A percentile compares a stretch with the other conserved stretches of the same genome.
These are phyloP conservation scores for Pseudogymnoascus sp. DNA, from an alignment of 2,329 filamentous ascomycete species.

Conservation along the genomic window DNA sequence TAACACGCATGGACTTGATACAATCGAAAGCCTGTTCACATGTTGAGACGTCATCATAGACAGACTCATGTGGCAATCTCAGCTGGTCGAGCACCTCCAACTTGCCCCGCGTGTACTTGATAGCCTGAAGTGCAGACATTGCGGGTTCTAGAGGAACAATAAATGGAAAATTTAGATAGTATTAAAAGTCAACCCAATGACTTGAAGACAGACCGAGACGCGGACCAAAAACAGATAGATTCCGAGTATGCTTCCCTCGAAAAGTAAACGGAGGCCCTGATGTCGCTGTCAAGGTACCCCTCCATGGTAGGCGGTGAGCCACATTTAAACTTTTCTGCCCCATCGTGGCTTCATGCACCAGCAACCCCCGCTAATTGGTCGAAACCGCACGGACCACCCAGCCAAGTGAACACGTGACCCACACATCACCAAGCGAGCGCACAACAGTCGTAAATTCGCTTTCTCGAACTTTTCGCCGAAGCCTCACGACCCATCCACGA, in stretches of 20 bases:
- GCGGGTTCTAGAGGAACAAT: neutral
- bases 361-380: neutral
- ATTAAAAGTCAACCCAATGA: neutral
- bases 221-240: neutral
- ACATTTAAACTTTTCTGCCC: conserved; percentile 11
- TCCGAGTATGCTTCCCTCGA: neutral
- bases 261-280: neutral
- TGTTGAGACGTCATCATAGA: conserved; percentile 66
- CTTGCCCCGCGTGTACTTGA: conserved; percentile 65
- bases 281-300: conserved; percentile 10
- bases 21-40: conserved; percentile 73
- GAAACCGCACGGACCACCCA: neutral
- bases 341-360: conserved; percentile 3
- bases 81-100: conserved; percentile 77
- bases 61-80: conserved; percentile 70
- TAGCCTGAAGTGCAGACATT: conserved; percentile 57
- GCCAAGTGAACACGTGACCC: conserved; percentile 6
- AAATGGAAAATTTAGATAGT: neutral
- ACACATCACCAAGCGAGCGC: neutral
- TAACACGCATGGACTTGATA: conserved; percentile 71
- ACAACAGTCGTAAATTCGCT: conserved; percentile 5
- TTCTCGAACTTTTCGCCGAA: conserved; percentile 3
- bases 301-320: conserved; percentile 10
- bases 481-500: neutral
- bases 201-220: neutral